Conservation (phyloP, 176 grass and related monocot genomes). For the Carex kokanica region DNA sequence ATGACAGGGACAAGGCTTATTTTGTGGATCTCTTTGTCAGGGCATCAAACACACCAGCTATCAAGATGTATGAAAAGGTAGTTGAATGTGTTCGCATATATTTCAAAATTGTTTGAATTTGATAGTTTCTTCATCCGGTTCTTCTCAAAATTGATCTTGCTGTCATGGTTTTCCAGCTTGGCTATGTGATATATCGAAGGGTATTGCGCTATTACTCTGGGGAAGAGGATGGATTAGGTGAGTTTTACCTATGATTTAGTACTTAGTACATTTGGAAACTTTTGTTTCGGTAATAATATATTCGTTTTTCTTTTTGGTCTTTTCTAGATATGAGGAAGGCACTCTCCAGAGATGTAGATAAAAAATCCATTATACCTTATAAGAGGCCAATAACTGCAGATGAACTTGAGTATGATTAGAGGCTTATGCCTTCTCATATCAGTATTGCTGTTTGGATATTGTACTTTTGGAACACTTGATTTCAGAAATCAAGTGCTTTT, state of each 20-base stretch:
- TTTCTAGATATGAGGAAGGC: slow-evolving; percentile 96
- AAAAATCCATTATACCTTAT: slow-evolving; percentile 89
- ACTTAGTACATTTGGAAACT: not conserved
- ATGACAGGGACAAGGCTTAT: slow-evolving; percentile 89
- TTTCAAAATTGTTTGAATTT: not conserved
- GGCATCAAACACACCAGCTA: slow-evolving; percentile 88
- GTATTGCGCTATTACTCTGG: slow-evolving; percentile 98
- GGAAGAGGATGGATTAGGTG: slow-evolving; percentile 99
- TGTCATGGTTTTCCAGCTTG: slow-evolving; percentile 45
- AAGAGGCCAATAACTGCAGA: slow-evolving; percentile 90
- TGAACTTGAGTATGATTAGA: slow-evolving; percentile 98
- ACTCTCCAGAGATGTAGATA: slow-evolving; percentile 79
- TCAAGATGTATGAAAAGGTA: slow-evolving; percentile 99
- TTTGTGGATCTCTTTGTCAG: slow-evolving; percentile 99
- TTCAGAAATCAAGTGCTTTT: slow-evolving; percentile 1
- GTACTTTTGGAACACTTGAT: not conserved
- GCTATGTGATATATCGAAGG: slow-evolving; percentile 91
- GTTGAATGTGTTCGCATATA: not conserved
- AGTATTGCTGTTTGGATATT: not conserved
- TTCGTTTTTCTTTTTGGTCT: not conserved
- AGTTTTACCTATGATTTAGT: slow-evolving; percentile 8
- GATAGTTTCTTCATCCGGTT: not conserved
- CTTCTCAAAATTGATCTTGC: not conserved
- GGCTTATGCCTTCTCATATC: not conserved
- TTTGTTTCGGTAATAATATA: not conserved